phyloP scores from a whole-genome alignment of 2,329 filamentous ascomycete genomes.

The Aschersonia sp. region DNA sequence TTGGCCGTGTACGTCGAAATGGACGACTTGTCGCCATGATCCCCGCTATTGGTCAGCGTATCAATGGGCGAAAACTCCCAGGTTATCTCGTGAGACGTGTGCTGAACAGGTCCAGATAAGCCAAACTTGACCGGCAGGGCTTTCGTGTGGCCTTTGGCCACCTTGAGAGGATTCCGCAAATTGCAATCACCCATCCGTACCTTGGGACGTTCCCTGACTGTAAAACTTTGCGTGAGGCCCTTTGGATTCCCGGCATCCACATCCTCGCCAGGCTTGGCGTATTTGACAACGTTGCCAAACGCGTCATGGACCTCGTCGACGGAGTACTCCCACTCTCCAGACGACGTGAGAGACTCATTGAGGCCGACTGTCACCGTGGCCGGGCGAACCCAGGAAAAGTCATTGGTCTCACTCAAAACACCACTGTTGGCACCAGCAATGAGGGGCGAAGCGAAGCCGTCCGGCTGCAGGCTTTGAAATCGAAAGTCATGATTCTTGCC shows the following conservation, averaged over 20 bases:
- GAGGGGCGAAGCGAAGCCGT: slow-evolving; percentile 68
- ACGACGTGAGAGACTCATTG: slow-evolving; percentile 72
- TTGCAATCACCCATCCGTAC: slow-evolving; percentile 62
- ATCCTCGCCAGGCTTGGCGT: slow-evolving; percentile 53
- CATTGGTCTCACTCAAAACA: slow-evolving; percentile 46
- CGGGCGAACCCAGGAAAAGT: slow-evolving; percentile 67
- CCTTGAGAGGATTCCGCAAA: slow-evolving; percentile 64
- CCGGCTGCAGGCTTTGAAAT: slow-evolving; percentile 86
- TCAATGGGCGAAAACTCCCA: slow-evolving; percentile 73
- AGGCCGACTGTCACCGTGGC: slow-evolving; percentile 66
- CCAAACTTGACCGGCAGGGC: slow-evolving; percentile 59
- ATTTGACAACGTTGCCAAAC: slow-evolving; percentile 74
- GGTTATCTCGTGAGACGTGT: slow-evolving; percentile 56
- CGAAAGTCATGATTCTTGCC: slow-evolving; percentile 71
- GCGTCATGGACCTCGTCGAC: slow-evolving; percentile 88
- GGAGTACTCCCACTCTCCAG: slow-evolving; percentile 77
- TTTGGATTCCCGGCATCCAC: slow-evolving; percentile 46
- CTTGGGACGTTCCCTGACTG: slow-evolving; percentile 74
- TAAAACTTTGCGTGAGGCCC: slow-evolving; percentile 61
- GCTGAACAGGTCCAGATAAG: slow-evolving; percentile 40
- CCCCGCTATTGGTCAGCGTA: slow-evolving; percentile 52
- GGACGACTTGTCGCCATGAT: slow-evolving; percentile 47
- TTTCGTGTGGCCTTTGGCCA: slow-evolving; percentile 57
- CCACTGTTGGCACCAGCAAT: slow-evolving; percentile 46
- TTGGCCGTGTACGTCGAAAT: slow-evolving; percentile 46